Conservation (phyloP, 2,329 filamentous ascomycete species). For the Xylaria sp. region DNA sequence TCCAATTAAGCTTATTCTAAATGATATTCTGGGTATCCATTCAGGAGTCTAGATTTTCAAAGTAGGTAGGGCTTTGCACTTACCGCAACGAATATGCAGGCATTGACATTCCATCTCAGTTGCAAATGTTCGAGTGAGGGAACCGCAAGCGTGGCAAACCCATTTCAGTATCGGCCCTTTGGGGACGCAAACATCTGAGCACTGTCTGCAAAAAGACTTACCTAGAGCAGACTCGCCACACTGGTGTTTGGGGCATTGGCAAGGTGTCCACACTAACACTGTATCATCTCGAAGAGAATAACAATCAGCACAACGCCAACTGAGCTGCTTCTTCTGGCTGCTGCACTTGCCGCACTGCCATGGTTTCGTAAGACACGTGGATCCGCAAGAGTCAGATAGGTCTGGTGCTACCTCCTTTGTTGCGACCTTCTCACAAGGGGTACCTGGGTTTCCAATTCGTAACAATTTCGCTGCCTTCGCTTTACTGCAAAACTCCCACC, state of each 20-base stretch:
- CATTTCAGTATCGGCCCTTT: constrained; percentile 18
- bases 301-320: constrained; percentile 43
- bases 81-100: constrained; percentile 34
- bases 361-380: constrained; percentile 40
- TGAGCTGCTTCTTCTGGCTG: constrained; percentile 36
- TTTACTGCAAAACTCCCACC: constrained; percentile 40
- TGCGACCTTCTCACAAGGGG: constrained; percentile 27
- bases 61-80: constrained; percentile 30
- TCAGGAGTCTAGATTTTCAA: neutral
- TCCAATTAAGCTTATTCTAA: neutral
- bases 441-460: neutral
- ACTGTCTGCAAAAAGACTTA: constrained; percentile 27
- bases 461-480: constrained; percentile 35
- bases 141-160: constrained; percentile 35
- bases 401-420: constrained; percentile 18
- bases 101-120: constrained; percentile 37
- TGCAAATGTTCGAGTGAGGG: constrained; percentile 7
- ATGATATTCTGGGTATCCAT: neutral
- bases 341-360: constrained; percentile 41
- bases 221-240: constrained; percentile 33
- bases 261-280: constrained; percentile 29
- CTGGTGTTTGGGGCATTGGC: constrained; percentile 33
- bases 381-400: constrained; percentile 41
- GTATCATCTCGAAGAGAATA: constrained; percentile 29
- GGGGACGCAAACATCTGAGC: constrained; percentile 16